Conservation (phyloP, 139 green algal species). For the Micractinium conductrix region DNA sequence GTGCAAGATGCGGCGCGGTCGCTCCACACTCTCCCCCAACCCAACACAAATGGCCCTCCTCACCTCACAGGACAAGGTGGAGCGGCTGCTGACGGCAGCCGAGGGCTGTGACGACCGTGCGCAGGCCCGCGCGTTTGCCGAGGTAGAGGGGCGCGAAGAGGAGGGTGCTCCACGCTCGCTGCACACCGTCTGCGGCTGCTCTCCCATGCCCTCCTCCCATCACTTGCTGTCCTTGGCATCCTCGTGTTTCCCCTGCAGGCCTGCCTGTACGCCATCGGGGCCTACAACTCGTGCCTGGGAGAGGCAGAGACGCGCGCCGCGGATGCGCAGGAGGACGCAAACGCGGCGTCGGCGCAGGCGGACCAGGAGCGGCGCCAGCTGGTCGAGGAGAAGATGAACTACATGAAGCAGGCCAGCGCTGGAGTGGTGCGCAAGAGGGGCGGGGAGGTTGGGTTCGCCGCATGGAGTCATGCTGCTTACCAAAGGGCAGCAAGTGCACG, state of each 20-base stretch:
- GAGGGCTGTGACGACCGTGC: not conserved
- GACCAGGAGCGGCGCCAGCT: not conserved
- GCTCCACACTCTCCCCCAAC: too few species aligned
- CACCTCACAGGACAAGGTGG: slow-evolving; percentile 26
- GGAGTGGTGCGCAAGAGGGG: too few species aligned
- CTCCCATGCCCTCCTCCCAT: too few species aligned
- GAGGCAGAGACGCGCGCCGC: not conserved
- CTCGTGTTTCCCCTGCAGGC: not conserved
- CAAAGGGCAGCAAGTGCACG: too few species aligned
- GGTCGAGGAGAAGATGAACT: not conserved
- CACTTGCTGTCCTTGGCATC: too few species aligned
- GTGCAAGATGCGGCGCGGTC: too few species aligned
- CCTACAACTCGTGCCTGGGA: slow-evolving; percentile 28
- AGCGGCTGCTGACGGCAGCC: not conserved
- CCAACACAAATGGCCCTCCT: too few species aligned
- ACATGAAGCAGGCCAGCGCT: slow-evolving; percentile 12
- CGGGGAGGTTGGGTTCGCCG: too few species aligned
- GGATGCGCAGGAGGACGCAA: not conserved
- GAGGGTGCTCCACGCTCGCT: too few species aligned
- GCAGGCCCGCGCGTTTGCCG: slow-evolving; percentile 9
- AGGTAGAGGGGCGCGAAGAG: too few species aligned
- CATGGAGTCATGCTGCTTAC: too few species aligned
- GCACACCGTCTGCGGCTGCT: too few species aligned
- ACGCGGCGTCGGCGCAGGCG: not conserved
- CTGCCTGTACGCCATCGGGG: slow-evolving; percentile 9